Evolutionary conservation across 2,329 filamentous ascomycete genomes (phyloP).

Genomic region (Exophiala alcalophila): DNA sequence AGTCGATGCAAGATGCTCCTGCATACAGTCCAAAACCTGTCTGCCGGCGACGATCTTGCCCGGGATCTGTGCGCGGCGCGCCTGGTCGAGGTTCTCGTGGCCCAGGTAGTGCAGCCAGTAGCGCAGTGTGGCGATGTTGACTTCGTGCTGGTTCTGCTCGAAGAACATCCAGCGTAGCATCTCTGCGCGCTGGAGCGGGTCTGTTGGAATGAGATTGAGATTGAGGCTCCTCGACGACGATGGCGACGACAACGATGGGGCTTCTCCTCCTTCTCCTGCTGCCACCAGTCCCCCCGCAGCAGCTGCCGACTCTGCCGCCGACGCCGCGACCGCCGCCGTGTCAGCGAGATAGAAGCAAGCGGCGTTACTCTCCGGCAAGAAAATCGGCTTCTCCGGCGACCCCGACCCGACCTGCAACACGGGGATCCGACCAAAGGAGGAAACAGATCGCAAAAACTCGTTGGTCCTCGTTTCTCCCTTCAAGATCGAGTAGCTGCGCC

Average conservation of each 20-base stretch:
- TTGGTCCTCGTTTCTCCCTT: conserved; percentile 12
- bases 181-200: conserved; percentile 6
- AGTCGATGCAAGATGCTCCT: conserved; percentile 11
- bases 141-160: conserved; percentile 19
- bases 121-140: conserved; percentile 14
- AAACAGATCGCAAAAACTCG: conserved; percentile 11
- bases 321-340: background rate
- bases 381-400: conserved; percentile 3
- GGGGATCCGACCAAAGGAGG: conserved; percentile 9
- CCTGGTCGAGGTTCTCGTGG: conserved; percentile 41
- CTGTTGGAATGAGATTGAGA: conserved; percentile 3
- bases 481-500: conserved; percentile 8
- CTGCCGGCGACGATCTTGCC: conserved; percentile 13
- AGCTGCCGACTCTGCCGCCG: too few species aligned
- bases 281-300: too few species aligned
- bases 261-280: too few species aligned
- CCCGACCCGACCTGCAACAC: conserved; percentile 14
- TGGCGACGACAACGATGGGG: too few species aligned
- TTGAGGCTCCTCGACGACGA: background rate
- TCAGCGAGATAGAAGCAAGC: conserved; percentile 17
- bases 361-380: conserved; percentile 16
- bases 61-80: conserved; percentile 40
- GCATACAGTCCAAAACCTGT: conserved; percentile 10
- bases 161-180: conserved; percentile 20
- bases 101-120: conserved; percentile 37